phyloP scores from a whole-genome alignment of 78 protist genomes.

The Speleostelium caveatum region DNA sequence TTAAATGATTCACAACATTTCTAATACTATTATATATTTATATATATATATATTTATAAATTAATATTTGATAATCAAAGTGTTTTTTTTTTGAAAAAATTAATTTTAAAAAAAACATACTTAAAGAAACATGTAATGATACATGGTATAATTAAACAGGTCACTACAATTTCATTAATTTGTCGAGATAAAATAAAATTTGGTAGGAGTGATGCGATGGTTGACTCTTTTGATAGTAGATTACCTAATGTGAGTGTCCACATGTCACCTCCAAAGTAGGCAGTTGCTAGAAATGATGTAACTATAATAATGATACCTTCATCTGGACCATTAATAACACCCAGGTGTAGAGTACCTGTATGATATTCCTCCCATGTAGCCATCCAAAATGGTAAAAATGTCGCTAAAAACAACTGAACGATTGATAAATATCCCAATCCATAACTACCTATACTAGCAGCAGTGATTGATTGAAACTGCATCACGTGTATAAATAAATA shows the following conservation, averaged over 20 bases:
- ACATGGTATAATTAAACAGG: constrained; percentile 28
- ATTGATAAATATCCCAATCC: constrained; percentile 47
- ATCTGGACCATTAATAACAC: constrained; percentile 74
- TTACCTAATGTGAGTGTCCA: constrained; percentile 17
- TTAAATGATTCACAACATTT: constrained; percentile 16
- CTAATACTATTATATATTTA: background rate
- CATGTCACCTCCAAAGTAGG: constrained; percentile 14
- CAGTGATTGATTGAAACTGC: constrained; percentile 69
- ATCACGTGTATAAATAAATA: background rate
- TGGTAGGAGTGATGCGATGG: constrained; percentile 1
- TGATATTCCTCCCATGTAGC: constrained; percentile 82
- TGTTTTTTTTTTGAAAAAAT: background rate
- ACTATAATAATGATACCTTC: constrained; percentile 68
- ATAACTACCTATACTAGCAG: constrained; percentile 61
- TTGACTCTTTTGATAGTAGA: background rate
- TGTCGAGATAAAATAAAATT: background rate
- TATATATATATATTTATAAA: too few species aligned
- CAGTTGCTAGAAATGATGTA: constrained; percentile 18
- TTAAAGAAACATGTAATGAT: constrained; percentile 2
- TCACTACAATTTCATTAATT: constrained; percentile 8
- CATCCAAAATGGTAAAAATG: constrained; percentile 78
- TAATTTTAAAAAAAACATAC: constrained; percentile 6
- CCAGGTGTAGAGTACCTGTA: constrained; percentile 73
- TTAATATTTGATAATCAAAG: too few species aligned
- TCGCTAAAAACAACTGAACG: constrained; percentile 26